Conservation (phyloP, 2,329 filamentous ascomycete species). For the Fusarium pininemorale region DNA sequence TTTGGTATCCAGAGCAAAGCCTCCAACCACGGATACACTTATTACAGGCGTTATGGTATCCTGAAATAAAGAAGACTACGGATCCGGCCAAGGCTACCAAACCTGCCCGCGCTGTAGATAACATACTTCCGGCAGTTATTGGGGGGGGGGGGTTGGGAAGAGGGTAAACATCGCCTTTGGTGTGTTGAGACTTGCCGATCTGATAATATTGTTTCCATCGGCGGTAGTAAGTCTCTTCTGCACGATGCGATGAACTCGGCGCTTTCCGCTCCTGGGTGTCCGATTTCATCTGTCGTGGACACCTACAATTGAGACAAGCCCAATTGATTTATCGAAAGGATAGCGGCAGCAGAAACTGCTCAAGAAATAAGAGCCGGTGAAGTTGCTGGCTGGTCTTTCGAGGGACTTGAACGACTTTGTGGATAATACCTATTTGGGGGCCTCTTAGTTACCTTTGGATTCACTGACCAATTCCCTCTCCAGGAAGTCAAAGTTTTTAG, state of each 20-base stretch:
- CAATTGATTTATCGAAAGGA: conserved; percentile 65
- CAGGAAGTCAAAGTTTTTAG: not conserved
- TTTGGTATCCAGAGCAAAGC: conserved; percentile 65
- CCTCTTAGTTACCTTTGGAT: conserved; percentile 72
- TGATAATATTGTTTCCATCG: conserved; percentile 69
- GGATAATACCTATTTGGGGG: conserved; percentile 56
- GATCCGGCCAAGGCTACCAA: conserved; percentile 61
- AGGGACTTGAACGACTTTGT: conserved; percentile 52
- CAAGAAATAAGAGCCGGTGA: conserved; percentile 56
- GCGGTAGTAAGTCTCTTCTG: conserved; percentile 65
- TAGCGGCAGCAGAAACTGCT: conserved; percentile 48
- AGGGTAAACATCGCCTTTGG: conserved; percentile 70
- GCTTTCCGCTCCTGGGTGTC: conserved; percentile 71
- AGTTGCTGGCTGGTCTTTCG: conserved; percentile 57
- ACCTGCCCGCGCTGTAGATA: conserved; percentile 56
- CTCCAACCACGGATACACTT: conserved; percentile 69
- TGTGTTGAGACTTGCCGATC: conserved; percentile 68
- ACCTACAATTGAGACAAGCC: conserved; percentile 77
- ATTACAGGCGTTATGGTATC: conserved; percentile 70
- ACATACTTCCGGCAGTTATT: conserved; percentile 67
- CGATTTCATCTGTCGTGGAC: conserved; percentile 69
- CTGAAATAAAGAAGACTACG: conserved; percentile 52
- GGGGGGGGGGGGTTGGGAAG: conserved; percentile 64
- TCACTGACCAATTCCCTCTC: conserved; percentile 66
- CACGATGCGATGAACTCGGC: conserved; percentile 53